phyloP scores from a whole-genome alignment of 208 protist species.

The Wallacemonas sp. region DNA sequence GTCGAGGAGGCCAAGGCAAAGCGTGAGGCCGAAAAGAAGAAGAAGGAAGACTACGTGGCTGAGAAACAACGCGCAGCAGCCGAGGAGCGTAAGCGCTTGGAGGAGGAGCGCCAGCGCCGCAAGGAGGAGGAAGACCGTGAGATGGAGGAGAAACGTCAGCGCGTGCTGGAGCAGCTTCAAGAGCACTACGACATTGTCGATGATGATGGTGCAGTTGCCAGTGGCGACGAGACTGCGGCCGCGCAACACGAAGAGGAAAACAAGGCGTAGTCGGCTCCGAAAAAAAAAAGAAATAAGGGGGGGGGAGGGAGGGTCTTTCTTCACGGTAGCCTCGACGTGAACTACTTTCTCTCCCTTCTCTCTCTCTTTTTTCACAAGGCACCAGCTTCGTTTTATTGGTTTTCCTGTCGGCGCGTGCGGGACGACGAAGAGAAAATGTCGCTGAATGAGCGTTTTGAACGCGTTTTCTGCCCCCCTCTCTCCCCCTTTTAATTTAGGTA shows the following conservation, averaged over 20 bases:
- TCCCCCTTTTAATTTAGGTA: no score
- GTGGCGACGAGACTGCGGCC: background rate
- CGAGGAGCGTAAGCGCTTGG: slow-evolving; percentile 35
- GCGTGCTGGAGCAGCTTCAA: slow-evolving; percentile 50
- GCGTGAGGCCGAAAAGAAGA: slow-evolving; percentile 12
- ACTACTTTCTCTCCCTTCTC: no score
- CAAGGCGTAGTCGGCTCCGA: background rate
- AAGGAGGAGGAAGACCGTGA: slow-evolving; percentile 49
- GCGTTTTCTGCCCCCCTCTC: no score
- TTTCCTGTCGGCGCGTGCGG: no score
- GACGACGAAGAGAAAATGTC: no score
- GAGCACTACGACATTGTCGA: slow-evolving; percentile 63
- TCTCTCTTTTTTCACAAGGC: no score
- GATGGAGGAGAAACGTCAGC: slow-evolving; percentile 47
- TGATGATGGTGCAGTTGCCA: slow-evolving; percentile 24
- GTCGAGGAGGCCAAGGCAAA: slow-evolving; percentile 13
- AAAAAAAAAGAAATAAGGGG: background rate
- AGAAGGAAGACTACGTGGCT: slow-evolving; percentile 32
- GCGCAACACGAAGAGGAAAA: background rate
- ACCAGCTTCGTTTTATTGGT: no score
- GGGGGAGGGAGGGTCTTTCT: no score
- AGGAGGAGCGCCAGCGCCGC: slow-evolving; percentile 38
- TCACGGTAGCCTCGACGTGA: no score
- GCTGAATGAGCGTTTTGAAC: no score
- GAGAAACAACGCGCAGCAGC: slow-evolving; percentile 35